phyloP scores from a whole-genome alignment of 2,329 filamentous ascomycete species.

The Teratosphaeria gauchensis region DNA sequence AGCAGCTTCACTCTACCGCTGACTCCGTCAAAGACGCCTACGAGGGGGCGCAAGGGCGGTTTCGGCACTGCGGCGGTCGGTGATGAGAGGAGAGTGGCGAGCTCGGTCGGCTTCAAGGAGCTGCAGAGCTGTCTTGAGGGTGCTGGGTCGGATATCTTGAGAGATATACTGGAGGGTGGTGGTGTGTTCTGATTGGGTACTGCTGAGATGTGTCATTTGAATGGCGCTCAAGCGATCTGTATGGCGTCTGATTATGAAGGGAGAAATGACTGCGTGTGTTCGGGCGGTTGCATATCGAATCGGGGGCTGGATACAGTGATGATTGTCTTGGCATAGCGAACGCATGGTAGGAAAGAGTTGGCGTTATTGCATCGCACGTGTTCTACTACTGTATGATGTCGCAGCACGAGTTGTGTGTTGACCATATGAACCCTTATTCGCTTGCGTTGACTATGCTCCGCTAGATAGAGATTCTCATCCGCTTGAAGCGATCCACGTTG shows the following conservation, averaged over 20 bases:
- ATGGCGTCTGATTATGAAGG: not conserved
- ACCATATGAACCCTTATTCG: too few relatives aligned
- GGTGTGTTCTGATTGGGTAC: constrained; percentile 1
- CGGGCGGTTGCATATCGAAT: not conserved
- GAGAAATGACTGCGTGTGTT: not conserved
- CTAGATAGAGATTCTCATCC: too few relatives aligned
- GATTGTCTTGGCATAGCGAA: not conserved
- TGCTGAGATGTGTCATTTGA: not conserved
- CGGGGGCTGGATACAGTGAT: not conserved
- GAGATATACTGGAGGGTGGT: constrained; percentile 26
- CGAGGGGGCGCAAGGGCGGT: constrained; percentile 39
- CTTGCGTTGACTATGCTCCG: too few relatives aligned
- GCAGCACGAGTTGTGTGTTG: too few relatives aligned
- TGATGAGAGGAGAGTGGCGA: constrained; percentile 50
- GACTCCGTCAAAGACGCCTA: constrained; percentile 60
- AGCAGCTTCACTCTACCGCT: constrained; percentile 52
- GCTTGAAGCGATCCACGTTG: too few relatives aligned
- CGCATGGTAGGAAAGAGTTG: not conserved
- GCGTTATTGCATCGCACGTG: not conserved
- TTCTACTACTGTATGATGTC: too few relatives aligned
- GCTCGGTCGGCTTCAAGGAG: constrained; percentile 26
- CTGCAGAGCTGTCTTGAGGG: constrained; percentile 24
- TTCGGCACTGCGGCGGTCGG: constrained; percentile 30
- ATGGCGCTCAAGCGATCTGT: not conserved
- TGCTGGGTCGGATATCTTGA: constrained; percentile 26